Conservation (phyloP, 2,329 filamentous ascomycete species). For the Fusarium sp. region DNA sequence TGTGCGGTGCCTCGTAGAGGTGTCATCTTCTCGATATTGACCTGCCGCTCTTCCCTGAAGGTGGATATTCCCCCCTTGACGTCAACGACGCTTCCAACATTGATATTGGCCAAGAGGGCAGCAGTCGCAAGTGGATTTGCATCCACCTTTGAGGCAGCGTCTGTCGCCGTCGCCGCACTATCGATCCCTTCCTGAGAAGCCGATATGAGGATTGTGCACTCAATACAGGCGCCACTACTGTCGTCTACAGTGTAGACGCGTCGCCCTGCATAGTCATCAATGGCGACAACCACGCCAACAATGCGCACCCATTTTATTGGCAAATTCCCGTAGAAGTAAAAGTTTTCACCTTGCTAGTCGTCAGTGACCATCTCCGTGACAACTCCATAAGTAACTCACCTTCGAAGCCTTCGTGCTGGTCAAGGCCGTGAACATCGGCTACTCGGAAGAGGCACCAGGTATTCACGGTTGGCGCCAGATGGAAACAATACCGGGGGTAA, state of each 20-base stretch:
- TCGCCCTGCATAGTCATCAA: constrained; percentile 62
- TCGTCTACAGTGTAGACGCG: constrained; percentile 73
- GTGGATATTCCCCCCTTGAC: constrained; percentile 64
- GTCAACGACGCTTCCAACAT: constrained; percentile 67
- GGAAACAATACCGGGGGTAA: constrained; percentile 74
- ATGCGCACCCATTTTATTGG: constrained; percentile 82
- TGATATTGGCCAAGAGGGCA: constrained; percentile 49
- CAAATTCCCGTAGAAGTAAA: constrained; percentile 78
- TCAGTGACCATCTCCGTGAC: constrained; percentile 16
- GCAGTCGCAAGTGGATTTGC: not conserved
- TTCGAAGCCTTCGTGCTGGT: constrained; percentile 62
- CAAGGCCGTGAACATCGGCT: constrained; percentile 62
- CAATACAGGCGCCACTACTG: constrained; percentile 70
- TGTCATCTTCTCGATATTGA: constrained; percentile 64
- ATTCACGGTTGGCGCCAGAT: constrained; percentile 70
- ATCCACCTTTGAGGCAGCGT: constrained; percentile 5
- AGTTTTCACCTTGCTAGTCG: constrained; percentile 57
- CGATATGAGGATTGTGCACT: constrained; percentile 48
- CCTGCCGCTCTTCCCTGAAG: constrained; percentile 63
- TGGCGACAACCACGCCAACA: constrained; percentile 75
- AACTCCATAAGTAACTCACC: constrained; percentile 53
- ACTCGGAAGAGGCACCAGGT: constrained; percentile 69
- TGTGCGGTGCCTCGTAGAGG: constrained; percentile 63
- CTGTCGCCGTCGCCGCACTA: constrained; percentile 1
- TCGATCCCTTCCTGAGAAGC: not conserved